Base-by-base conservation (phyloP, 2,329 filamentous ascomycete genomes). In the Stemphylium lycopersici region DNA sequence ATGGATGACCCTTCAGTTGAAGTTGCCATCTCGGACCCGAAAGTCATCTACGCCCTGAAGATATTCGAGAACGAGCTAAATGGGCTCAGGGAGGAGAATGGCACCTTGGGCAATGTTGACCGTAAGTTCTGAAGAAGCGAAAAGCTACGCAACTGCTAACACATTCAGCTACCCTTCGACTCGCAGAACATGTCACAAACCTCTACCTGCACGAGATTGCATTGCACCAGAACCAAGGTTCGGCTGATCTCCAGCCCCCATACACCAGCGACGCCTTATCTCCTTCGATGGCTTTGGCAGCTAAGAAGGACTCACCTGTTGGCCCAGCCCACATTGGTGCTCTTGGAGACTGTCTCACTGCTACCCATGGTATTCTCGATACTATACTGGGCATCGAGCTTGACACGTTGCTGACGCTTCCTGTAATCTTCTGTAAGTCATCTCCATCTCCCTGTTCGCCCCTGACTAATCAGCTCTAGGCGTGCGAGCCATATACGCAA, bases 401-500 rank as follows among this genome's bases (percentile, higher is more conserved):
- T 6, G 75, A 79, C 12, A 74, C 70, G 2, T 70, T 81, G 26
- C 67, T 76, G 26, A 73, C 72, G 0, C 59, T 81, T 4, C 80
- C 80, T 43, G 72, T 77, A 6, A 79, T 81, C 41, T 78, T 81
- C 40, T 76, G 75, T 77, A 60, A 66, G 74, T 65, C 10, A 11
- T 5, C 5, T 11, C 26, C 20, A 1, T 24, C 20, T 12, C 2
- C 15, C 10, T 11, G 5, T n/a, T 3, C 10, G 12, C 54, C 69
- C 4, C 67, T 40, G 68, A 6, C 47, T 60, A 52, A 61, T 18
- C 5, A 33, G 1, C 12, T 24, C 2, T 39, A 76, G 74, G 84
- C 64, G 82, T 85, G 15, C 79, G 83, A 33, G 78, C 81, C 41
- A 80, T 82, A 10, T 86, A 85, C 63, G 81, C 83, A 12, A 77